These are phyloP conservation scores for Trichophyton simii DNA, from an alignment of 2,329 filamentous ascomycete species.

Conservation along the genomic window DNA sequence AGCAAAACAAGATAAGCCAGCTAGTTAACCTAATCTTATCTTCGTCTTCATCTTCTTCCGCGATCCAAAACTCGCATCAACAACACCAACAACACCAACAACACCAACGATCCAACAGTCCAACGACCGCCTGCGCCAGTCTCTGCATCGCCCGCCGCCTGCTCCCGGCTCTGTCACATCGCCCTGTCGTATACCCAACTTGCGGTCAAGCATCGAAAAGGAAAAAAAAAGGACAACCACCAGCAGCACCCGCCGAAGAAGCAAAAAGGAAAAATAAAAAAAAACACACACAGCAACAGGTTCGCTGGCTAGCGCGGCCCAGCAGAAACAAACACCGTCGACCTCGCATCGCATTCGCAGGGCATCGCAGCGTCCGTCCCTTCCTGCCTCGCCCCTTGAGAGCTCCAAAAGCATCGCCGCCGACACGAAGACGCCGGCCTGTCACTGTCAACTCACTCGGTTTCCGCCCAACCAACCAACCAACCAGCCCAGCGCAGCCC, in stretches of 20 bases:
- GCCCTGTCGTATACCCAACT: constrained; percentile 9
- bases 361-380: neutral
- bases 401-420: too few species aligned
- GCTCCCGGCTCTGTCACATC: neutral
- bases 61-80: neutral
- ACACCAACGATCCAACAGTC: neutral
- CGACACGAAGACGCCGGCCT: neutral
- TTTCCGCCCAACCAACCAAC: neutral
- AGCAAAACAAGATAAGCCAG: neutral
- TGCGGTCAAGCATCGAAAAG: constrained; percentile 8
- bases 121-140: neutral
- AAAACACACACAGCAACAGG: neutral
- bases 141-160: neutral
- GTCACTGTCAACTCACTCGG: neutral
- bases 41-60: neutral
- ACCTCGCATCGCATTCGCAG: neutral
- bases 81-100: neutral
- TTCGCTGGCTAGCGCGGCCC: constrained; percentile 1
- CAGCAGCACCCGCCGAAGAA: neutral
- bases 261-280: neutral
- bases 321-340: neutral
- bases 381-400: too few species aligned
- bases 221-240: too few species aligned
- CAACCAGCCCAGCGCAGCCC: neutral
- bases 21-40: neutral